Conservation (phyloP, 495 filamentous ascomycete genomes). For the Rhizodiscina lignyota region DNA sequence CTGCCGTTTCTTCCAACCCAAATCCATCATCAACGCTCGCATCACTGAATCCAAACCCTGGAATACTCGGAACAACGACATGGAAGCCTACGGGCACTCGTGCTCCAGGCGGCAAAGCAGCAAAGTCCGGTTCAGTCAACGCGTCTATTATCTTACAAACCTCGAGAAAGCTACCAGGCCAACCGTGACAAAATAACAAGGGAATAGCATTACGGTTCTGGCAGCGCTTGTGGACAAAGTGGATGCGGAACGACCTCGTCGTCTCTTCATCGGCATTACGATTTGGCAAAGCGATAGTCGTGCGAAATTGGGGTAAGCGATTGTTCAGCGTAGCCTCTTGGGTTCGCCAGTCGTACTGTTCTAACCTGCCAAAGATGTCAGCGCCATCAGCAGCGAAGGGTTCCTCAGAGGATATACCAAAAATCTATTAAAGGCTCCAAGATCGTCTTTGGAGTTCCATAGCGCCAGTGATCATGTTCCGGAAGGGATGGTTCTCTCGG, state of each 20-base stretch:
- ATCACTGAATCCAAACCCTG: slow-evolving; percentile 25
- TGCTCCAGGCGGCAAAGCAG: slow-evolving; percentile 4
- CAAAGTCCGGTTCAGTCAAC: slow-evolving; percentile 16
- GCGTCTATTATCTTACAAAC: slow-evolving; percentile 17
- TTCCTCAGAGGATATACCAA: slow-evolving; percentile 13
- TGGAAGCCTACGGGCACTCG: slow-evolving; percentile 17
- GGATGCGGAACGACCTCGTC: slow-evolving; percentile 14
- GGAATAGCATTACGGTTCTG: slow-evolving; percentile 17
- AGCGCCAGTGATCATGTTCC: slow-evolving; percentile 11
- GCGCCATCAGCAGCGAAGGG: too few relatives aligned
- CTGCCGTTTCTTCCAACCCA: slow-evolving; percentile 17
- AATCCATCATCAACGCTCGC: slow-evolving; percentile 14
- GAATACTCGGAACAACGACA: slow-evolving; percentile 22
- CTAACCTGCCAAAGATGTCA: slow-evolving; percentile 40
- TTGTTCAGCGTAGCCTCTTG: slow-evolving; percentile 38
- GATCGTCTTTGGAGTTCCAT: slow-evolving; percentile 20
- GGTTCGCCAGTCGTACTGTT: slow-evolving; percentile 42
- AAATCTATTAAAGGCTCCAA: slow-evolving; percentile 22
- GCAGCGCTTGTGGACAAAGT: slow-evolving; percentile 22
- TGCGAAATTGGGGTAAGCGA: slow-evolving; percentile 41
- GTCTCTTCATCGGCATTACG: not conserved
- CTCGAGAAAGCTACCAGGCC: slow-evolving; percentile 21
- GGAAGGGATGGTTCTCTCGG: slow-evolving; percentile 15
- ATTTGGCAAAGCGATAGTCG: slow-evolving; percentile 21
- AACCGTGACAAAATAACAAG: slow-evolving; percentile 21